These are phyloP conservation scores for Leptographium procerum DNA, from an alignment of 2,329 filamentous ascomycete genomes.

Conservation along the genomic window DNA sequence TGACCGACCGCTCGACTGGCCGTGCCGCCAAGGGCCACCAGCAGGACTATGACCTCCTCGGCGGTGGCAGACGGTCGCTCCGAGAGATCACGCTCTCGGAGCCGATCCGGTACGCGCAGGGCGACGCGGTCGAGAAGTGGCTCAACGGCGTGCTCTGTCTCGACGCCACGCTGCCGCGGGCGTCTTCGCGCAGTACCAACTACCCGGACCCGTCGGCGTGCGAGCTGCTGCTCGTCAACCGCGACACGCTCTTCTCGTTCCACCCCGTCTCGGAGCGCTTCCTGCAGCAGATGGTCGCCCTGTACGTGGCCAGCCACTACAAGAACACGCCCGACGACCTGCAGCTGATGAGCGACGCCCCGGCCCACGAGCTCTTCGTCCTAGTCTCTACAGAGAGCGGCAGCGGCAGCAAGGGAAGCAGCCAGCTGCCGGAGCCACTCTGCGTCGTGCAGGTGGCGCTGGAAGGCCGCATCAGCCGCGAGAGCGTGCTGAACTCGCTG, in stretches of 20 bases:
- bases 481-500: conserved; percentile 82
- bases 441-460: conserved; percentile 91
- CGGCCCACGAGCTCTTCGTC: conserved; percentile 91
- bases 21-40: conserved; percentile 52
- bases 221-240: conserved; percentile 86
- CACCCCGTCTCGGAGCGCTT: conserved; percentile 96
- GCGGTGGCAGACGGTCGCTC: conserved; percentile 46
- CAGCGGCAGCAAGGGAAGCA: conserved; percentile 58
- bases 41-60: conserved; percentile 48
- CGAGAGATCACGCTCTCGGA: conserved; percentile 88
- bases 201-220: conserved; percentile 87
- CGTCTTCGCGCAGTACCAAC: conserved; percentile 45
- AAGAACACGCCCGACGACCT: conserved; percentile 97
- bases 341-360: conserved; percentile 97
- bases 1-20: conserved; percentile 70
- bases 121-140: conserved; percentile 91
- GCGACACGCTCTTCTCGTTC: conserved; percentile 95
- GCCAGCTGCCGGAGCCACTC: conserved; percentile 78
- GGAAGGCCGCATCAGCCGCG: conserved; percentile 87
- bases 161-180: conserved; percentile 75
- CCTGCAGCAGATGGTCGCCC: conserved; percentile 92
- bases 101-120: conserved; percentile 86
- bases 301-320: conserved; percentile 95
- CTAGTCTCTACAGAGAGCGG: conserved; percentile 71
- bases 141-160: conserved; percentile 88